Conservation (phyloP, 1,284 basidiomycete genomes). For the Malassezia globosa region DNA sequence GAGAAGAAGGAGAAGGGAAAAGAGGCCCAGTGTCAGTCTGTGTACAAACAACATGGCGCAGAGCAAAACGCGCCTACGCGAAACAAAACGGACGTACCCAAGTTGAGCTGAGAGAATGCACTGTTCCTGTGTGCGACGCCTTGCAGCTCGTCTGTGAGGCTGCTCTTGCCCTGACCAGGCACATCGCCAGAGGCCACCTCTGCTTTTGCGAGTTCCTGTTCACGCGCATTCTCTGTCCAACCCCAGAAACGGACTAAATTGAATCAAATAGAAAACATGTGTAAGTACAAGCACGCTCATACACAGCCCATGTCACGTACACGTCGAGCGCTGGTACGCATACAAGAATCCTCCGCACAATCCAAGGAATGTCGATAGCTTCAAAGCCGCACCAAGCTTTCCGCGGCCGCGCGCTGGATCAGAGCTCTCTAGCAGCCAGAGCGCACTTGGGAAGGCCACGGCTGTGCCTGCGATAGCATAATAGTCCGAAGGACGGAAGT, state of each 20-base stretch:
- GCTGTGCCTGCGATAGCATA: conserved; percentile 70
- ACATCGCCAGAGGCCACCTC: conserved; percentile 25
- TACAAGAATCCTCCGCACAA: conserved; percentile 78
- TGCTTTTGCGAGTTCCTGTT: conserved; percentile 24
- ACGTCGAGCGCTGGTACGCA: conserved; percentile 65
- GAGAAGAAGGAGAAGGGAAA: too few species aligned
- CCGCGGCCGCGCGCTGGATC: conserved; percentile 34
- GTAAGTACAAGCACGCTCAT: background rate
- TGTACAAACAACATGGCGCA: too few species aligned
- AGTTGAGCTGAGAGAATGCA: conserved; percentile 62
- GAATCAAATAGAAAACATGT: too few species aligned
- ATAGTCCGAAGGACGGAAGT: conserved; percentile 81
- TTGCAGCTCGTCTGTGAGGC: conserved; percentile 76
- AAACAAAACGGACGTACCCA: conserved; percentile 25
- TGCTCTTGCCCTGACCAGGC: conserved; percentile 52
- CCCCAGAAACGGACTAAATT: conserved; percentile 97
- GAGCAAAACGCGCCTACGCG: too few species aligned
- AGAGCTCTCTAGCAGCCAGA: conserved; percentile 52
- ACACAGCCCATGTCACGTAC: conserved; percentile 19
- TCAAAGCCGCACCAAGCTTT: conserved; percentile 28
- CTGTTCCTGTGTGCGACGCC: conserved; percentile 79
- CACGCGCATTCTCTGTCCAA: conserved; percentile 70
- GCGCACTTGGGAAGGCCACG: conserved; percentile 62
- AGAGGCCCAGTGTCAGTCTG: too few species aligned
- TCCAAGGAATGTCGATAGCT: conserved; percentile 49